Evolutionary conservation across 495 filamentous ascomycete species (phyloP).

Genomic region (Tuber magnatum): DNA sequence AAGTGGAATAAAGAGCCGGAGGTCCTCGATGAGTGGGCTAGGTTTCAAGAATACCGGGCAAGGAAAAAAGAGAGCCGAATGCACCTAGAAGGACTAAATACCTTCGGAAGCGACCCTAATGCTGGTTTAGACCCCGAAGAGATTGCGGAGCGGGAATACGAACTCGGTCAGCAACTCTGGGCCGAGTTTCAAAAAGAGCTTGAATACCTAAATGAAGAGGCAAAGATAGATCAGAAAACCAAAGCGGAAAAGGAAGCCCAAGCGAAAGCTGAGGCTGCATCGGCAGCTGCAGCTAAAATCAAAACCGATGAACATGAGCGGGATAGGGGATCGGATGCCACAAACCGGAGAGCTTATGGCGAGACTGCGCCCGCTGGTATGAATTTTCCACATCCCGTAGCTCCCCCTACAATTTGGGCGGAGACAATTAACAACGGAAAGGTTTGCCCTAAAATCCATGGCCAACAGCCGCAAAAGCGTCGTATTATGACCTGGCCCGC

Average conservation of each 20-base stretch:
- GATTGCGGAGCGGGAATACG: slow-evolving; percentile 1
- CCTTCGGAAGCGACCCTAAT: neutral
- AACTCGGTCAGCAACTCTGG: neutral
- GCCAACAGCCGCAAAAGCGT: neutral
- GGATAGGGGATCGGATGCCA: neutral
- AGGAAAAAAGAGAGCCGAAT: neutral
- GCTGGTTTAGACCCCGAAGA: neutral
- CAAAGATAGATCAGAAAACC: neutral
- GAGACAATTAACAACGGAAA: neutral
- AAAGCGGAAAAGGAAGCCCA: neutral
- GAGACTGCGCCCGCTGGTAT: neutral
- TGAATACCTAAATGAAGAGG: neutral
- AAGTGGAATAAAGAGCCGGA: slow-evolving; percentile 8
- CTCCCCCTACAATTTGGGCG: neutral
- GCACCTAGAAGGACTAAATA: neutral
- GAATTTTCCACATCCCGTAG: neutral
- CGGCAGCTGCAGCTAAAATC: neutral
- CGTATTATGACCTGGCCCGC: neutral
- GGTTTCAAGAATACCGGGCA: neutral
- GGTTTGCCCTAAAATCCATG: neutral
- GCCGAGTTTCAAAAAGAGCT: slow-evolving; percentile 1
- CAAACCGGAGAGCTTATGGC: neutral
- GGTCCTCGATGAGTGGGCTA: neutral
- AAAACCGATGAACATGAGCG: neutral
- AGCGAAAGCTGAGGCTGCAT: neutral